A percentile compares a stretch with the other conserved stretches of the same genome.
Evolutionary conservation across 2,329 filamentous ascomycete genomes (phyloP).

Genomic region (Diaporthe velutina): DNA sequence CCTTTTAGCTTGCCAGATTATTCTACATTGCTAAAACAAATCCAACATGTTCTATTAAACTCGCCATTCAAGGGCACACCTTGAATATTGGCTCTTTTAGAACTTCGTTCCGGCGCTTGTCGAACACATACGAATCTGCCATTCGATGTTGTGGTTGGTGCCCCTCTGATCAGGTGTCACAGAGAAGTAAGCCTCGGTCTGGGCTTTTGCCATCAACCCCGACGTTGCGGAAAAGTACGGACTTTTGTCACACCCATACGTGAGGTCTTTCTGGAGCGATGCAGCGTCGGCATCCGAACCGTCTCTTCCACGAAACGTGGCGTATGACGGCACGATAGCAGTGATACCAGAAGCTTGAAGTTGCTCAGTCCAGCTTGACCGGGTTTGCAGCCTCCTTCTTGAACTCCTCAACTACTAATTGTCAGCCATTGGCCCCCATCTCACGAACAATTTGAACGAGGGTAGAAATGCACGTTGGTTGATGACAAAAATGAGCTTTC

Average conservation of each 20-base stretch:
- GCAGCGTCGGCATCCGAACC: background rate
- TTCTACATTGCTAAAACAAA: background rate
- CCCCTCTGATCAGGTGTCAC: background rate
- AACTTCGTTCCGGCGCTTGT: background rate
- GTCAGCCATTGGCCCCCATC: conserved; percentile 14
- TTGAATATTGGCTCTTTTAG: background rate
- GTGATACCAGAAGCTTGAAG: background rate
- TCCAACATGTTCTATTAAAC: background rate
- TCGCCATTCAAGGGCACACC: background rate
- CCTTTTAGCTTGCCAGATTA: background rate
- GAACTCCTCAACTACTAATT: conserved; percentile 49
- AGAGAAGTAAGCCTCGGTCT: background rate
- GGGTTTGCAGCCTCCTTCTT: conserved; percentile 52
- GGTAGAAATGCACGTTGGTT: background rate
- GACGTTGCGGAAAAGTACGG: background rate
- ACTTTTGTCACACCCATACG: background rate
- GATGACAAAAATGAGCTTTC: background rate
- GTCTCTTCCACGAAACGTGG: background rate
- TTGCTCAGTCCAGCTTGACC: conserved; percentile 45
- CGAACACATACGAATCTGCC: background rate
- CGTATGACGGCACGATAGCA: background rate
- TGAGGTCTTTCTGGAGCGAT: background rate
- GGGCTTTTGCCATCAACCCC: background rate
- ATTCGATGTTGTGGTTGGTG: background rate
- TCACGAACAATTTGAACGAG: too few species aligned